Evolutionary conservation across 2,329 filamentous ascomycete species (phyloP), one percentile per base, ranked within the genome.

Genomic region (Graphium sp.): DNA sequence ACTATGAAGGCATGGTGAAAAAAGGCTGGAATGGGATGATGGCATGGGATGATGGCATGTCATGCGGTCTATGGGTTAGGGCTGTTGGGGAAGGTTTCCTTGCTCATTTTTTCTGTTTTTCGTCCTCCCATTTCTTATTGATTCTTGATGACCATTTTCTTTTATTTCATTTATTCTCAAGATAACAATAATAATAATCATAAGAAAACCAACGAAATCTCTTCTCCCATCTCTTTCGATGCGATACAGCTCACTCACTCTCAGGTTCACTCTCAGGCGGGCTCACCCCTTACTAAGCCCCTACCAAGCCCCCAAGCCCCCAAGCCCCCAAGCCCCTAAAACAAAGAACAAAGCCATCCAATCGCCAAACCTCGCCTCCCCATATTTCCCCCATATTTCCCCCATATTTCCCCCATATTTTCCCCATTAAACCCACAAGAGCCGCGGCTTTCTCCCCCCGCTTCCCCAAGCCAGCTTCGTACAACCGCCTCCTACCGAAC

Each of bases 371-470:
- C 25, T 27, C 13, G 12, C 10, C 25, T 18, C 18, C 16, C 22
- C 7, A 14, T 14, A 12, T 24, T 24, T 11, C 25, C 25, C 25
- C 25, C 18, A 18, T 17, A 18, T 27, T 27, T 14, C 7, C 6
- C n/a, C 22, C n/a, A 14, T 14, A 12, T 24, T 24, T 11, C 25
- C 25, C 25, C 25, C 18, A 18, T 17, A 18, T 27, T 27, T 14
- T 18, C 25, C 25, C 11, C 24, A 27, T 12, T 24, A n/a, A 12
- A 7, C 6, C n/a, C 6, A 24, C n/a, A n/a, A n/a, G n/a, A n/a
- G n/a, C n/a, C n/a, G n/a, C n/a, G n/a, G n/a, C n/a, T n/a, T n/a
- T n/a, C n/a, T n/a, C n/a, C n/a, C n/a, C n/a, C n/a, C n/a, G n/a
- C n/a, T n/a, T n/a, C n/a, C n/a, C n/a, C n/a, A n/a, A n/a, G n/a